Base-by-base conservation (phyloP, 2,329 filamentous ascomycete species). In the Elsinoe batatas region DNA sequence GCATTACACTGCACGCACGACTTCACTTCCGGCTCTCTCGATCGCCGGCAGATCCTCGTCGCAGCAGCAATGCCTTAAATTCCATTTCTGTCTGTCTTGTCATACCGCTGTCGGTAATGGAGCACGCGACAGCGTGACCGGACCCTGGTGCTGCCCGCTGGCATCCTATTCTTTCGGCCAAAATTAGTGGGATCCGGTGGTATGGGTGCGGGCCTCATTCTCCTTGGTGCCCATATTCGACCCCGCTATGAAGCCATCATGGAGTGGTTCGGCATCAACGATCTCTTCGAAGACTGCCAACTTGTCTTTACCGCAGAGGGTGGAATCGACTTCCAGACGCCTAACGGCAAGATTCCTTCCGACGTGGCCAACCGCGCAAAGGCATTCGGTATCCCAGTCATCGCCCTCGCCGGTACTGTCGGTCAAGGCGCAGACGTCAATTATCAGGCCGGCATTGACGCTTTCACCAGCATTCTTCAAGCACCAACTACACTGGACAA, bases 261-360 rank as follows among this genome's bases (percentile, higher is more conserved):
- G 62, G 73, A 76, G 57, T 79, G 78, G 60, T 74, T 79, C 47
- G 69, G 73, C 53, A 64, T 79, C 26, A 69, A 74, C 38, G 65
- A 66, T 2, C 66, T 78, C 3, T 74, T 79, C 54, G 68, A 72
- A 12, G 63, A 72, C 26, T 77, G 74, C 59, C 73, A 79, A 57
- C 68, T 79, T 6, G 74, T 79, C 0, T 68, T 79, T 59, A 79
- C 76, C 0, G 77, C 76, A 1, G 77, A 80, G 61, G 76, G 77
- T 0, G 74, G 75, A 8, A 70, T 79, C 13, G 77, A 79, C 59
- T 69, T 71, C 44, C 77, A 79, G 59, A 78, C 76, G 0, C 72
- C 76, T 0, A 66, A 70, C 42, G 77, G 77, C 1, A 79, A 79
- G 62, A 78, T 79, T 59, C 76, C 77, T 7, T 76, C 72, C 2